Conservation (phyloP, 2,329 filamentous ascomycete species). For the Paracoccidioides lutzii region DNA sequence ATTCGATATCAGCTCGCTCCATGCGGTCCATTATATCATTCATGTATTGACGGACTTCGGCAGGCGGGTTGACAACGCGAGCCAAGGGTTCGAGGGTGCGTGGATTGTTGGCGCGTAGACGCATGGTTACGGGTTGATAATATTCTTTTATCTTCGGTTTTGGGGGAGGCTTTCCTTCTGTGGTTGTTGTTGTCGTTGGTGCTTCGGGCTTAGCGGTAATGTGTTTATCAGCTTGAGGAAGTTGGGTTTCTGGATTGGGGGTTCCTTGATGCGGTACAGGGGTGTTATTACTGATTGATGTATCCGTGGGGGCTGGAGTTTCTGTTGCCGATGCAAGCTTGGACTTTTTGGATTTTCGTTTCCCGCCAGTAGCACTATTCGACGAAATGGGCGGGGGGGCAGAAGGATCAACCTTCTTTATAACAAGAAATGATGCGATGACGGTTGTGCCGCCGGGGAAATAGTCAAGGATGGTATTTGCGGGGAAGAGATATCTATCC, state of each 20-base stretch:
- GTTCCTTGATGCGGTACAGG: slow-evolving; percentile 10
- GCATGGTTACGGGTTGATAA: slow-evolving; percentile 44
- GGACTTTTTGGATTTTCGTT: slow-evolving; percentile 27
- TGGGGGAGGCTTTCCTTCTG: slow-evolving; percentile 4
- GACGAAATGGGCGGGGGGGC: slow-evolving; percentile 12
- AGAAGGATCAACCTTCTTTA: slow-evolving; percentile 31
- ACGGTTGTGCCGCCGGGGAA: slow-evolving; percentile 33
- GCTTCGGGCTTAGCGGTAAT: slow-evolving; percentile 6
- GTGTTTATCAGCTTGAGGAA: slow-evolving; percentile 2
- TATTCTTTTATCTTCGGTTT: slow-evolving; percentile 29
- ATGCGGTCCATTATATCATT: slow-evolving; percentile 45
- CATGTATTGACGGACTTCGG: slow-evolving; percentile 44
- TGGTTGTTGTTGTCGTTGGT: slow-evolving; percentile 5
- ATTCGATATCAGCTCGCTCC: slow-evolving; percentile 41
- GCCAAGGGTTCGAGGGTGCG: slow-evolving; percentile 43
- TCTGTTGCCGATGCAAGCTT: slow-evolving; percentile 11
- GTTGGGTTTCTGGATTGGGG: slow-evolving; percentile 12
- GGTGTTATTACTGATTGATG: slow-evolving; percentile 4
- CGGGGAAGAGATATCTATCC: slow-evolving; percentile 38
- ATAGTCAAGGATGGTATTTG: slow-evolving; percentile 37
- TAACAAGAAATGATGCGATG: slow-evolving; percentile 36
- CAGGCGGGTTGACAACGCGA: slow-evolving; percentile 42
- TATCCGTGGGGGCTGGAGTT: slow-evolving; percentile 13
- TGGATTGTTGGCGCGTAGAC: slow-evolving; percentile 40
- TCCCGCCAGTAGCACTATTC: slow-evolving; percentile 20